phyloP scores from a whole-genome alignment of 768 basidiomycete species.

The Psilocybe tampanensis region DNA sequence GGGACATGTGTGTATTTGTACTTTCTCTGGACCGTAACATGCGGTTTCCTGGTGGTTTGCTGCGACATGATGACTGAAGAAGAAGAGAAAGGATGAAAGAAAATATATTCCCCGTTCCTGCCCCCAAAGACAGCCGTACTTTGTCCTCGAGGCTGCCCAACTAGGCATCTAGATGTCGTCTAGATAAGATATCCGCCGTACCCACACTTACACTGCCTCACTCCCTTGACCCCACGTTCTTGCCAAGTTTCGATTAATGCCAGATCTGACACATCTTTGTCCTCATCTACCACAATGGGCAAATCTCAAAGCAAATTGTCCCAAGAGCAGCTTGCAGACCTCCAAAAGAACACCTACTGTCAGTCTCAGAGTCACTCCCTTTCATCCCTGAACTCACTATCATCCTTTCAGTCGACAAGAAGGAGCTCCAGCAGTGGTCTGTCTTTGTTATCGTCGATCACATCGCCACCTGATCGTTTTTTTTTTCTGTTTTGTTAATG shows the following conservation, averaged over 20 bases:
- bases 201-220: conserved; percentile 7
- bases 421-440: conserved; percentile 94
- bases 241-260: conserved; percentile 18
- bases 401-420: conserved; percentile 78
- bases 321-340: conserved; percentile 89
- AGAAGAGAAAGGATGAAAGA: conserved; percentile 11
- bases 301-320: conserved; percentile 96
- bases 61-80: conserved; percentile 25
- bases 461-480: conserved; percentile 15
- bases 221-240: conserved; percentile 3
- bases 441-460: background rate
- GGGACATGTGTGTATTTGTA: conserved; percentile 22
- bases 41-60: conserved; percentile 33
- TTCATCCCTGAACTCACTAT: conserved; percentile 16
- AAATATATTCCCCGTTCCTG: conserved; percentile 7
- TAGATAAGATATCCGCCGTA: conserved; percentile 21
- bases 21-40: conserved; percentile 25
- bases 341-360: conserved; percentile 99
- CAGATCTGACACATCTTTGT: conserved; percentile 20
- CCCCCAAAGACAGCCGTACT: background rate
- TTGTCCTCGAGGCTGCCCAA: conserved; percentile 16
- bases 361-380: conserved; percentile 27
- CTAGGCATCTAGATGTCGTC: conserved; percentile 9
- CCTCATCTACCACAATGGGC: conserved; percentile 69
- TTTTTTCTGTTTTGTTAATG: too few relatives aligned